Evolutionary conservation across 2,329 filamentous ascomycete genomes (phyloP), one percentile per base, ranked within the genome.

Genomic region (Mycogone perniciosa): DNA sequence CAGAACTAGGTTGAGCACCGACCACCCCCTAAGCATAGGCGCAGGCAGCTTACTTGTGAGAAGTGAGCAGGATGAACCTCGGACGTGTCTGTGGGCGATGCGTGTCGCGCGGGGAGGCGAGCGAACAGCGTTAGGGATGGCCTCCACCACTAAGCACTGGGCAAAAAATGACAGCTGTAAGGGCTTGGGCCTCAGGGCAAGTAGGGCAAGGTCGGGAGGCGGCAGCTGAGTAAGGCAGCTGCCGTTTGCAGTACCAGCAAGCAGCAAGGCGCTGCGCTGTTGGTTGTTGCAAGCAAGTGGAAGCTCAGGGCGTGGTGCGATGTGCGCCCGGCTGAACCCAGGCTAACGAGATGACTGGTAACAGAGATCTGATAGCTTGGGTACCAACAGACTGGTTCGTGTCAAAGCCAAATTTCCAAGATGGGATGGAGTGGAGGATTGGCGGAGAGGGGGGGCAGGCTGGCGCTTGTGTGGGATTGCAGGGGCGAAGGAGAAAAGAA

Each of bases 321-420:
- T 20, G 20, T 20, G 20, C 20, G 31, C 26, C 31, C 33, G 43
- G 20, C 13, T 44, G 33, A 31, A 46, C 31, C 38, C 33, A 37
- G 49, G 41, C 40, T 40, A 39, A 48, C 37, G 39, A 34, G 20
- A n/a, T 26, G 31, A 31, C 31, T 26, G 39, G 11, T 29, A 48
- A 38, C 30, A 52, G 27, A 45, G 41, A 43, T 43, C 20, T 6
- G 37, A 46, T 46, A 40, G 35, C 38, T 31, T 31, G 31, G 53
- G 60, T 62, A 57, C 59, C 59, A 64, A 55, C 54, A 59, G 56
- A 53, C 48, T 57, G 61, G 59, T 63, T 64, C 58, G 59, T 59
- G 59, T 60, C 41, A 37, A 58, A 59, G 57, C 57, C 58, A 59
- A 57, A 58, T 48, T 35, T 37, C 40, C 30, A 33, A 5, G 11